A percentile compares a stretch with the other conserved stretches of the same genome.
phyloP scores from a whole-genome alignment of 805 yeast species.

The Candida rishiriensis region DNA sequence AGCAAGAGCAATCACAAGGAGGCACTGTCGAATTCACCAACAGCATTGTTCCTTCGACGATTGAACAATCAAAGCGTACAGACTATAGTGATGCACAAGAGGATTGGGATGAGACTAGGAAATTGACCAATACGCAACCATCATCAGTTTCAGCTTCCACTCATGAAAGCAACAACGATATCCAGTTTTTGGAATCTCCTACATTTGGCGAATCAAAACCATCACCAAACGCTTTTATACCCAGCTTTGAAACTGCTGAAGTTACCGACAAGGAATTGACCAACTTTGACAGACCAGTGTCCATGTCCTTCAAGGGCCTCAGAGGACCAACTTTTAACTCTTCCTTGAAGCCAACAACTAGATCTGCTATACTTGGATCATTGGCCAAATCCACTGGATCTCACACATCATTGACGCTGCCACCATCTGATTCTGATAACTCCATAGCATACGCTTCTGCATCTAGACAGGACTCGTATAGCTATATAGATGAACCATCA shows the following conservation, averaged over 20 bases:
- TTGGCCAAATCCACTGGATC: constrained; percentile 31
- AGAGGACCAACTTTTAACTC: constrained; percentile 52
- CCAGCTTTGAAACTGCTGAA: constrained; percentile 4
- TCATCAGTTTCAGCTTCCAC: no score
- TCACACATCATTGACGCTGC: constrained; percentile 19
- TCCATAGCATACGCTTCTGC: constrained; percentile 5
- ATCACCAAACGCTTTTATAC: constrained; percentile 2
- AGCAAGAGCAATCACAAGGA: no score
- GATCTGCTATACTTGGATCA: constrained; percentile 27
- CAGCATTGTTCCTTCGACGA: no score
- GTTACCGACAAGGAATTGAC: neutral
- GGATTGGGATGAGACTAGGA: no score
- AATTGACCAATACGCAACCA: no score
- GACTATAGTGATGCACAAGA: no score
- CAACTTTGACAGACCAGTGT: constrained; percentile 26
- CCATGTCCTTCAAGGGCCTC: constrained; percentile 58
- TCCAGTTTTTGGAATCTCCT: neutral
- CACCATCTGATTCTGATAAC: constrained; percentile 16
- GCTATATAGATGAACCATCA: constrained; percentile 12
- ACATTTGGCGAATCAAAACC: neutral
- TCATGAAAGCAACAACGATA: no score
- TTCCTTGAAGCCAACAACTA: constrained; percentile 22
- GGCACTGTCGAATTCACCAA: no score
- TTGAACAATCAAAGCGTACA: no score
- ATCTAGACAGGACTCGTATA: neutral